Conservation (phyloP, 805 yeast species). For the Candida ovalis region DNA sequence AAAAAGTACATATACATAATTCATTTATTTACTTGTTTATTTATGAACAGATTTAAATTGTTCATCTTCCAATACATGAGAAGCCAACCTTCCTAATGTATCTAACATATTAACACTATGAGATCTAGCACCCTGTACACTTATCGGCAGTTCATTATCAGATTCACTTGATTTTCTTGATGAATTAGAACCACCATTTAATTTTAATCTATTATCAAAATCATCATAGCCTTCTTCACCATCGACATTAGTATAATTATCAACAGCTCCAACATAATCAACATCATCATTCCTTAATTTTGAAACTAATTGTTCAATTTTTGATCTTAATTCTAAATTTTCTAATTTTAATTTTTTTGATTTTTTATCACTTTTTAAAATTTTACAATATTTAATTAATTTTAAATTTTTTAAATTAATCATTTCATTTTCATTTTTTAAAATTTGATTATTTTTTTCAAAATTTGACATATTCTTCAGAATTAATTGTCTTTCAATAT, state of each 20-base stretch:
- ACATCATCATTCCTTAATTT: neutral
- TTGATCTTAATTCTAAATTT: slow-evolving; percentile 25
- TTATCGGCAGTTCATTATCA: slow-evolving; percentile 1
- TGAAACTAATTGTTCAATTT: slow-evolving; percentile 3
- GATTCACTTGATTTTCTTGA: neutral
- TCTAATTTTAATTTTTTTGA: slow-evolving; percentile 26
- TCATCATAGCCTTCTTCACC: neutral
- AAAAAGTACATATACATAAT: too few species aligned
- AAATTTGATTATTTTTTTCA: slow-evolving; percentile 24
- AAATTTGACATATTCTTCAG: slow-evolving; percentile 25
- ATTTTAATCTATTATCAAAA: neutral
- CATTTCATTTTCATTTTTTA: slow-evolving; percentile 28
- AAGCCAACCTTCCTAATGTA: slow-evolving; percentile 33
- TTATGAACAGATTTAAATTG: slow-evolving; percentile 7
- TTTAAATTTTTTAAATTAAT: slow-evolving; percentile 30
- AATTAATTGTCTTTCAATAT: slow-evolving; percentile 30
- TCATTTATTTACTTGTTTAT: neutral
- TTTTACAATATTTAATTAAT: slow-evolving; percentile 29
- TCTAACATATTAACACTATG: slow-evolving; percentile 27
- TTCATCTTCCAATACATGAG: slow-evolving; percentile 33
- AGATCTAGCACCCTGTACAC: neutral
- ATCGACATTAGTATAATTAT: neutral
- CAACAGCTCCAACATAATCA: neutral
- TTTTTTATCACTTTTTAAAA: slow-evolving; percentile 26
- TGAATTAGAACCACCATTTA: neutral